Conservation (phyloP, 768 basidiomycete genomes). For the Trametes cubensis region DNA sequence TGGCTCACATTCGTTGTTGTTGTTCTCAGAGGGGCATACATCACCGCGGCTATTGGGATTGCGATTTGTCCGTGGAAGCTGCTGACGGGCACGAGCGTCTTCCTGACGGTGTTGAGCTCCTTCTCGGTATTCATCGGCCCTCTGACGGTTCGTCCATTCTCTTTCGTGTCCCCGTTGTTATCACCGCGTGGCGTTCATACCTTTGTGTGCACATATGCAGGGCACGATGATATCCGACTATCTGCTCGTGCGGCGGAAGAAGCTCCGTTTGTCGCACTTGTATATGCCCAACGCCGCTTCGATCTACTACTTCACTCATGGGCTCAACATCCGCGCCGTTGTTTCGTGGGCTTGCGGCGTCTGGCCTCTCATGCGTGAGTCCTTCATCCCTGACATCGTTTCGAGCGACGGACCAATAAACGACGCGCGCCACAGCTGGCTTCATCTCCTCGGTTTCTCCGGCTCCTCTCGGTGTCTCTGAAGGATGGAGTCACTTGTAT, state of each 20-base stretch:
- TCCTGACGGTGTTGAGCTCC: constrained; percentile 42
- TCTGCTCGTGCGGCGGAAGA: constrained; percentile 28
- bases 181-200: background rate
- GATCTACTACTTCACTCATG: constrained; percentile 30
- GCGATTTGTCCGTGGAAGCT: constrained; percentile 48
- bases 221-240: constrained; percentile 44
- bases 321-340: constrained; percentile 31
- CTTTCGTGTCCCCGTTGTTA: background rate
- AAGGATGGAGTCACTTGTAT: constrained; percentile 20
- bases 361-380: constrained; percentile 25
- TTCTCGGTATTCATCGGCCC: constrained; percentile 52
- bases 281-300: constrained; percentile 24
- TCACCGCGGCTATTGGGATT: constrained; percentile 35
- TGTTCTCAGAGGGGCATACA: constrained; percentile 36
- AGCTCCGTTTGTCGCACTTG: constrained; percentile 28
- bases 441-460: constrained; percentile 24
- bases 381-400: background rate
- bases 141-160: constrained; percentile 30
- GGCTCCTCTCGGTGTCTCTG: constrained; percentile 6
- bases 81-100: constrained; percentile 39
- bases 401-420: background rate
- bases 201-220: background rate
- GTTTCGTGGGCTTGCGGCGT: constrained; percentile 30
- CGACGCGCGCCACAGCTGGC: constrained; percentile 10
- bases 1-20: too few relatives aligned